These are phyloP conservation scores for Spathaspora gorwiae DNA, from an alignment of 805 yeast species.

Conservation along the genomic window DNA sequence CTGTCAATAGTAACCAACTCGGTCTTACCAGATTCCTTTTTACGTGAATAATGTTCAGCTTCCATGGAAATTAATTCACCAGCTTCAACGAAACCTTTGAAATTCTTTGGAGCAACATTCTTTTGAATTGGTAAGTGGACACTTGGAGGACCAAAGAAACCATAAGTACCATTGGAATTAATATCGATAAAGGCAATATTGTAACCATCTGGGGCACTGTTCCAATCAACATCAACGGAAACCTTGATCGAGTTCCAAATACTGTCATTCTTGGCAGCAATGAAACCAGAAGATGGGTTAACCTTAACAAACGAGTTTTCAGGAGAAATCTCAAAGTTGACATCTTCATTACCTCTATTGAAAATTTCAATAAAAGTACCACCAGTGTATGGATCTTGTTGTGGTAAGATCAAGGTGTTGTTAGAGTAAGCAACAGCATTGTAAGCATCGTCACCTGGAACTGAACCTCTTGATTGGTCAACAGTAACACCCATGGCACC, in stretches of 20 bases:
- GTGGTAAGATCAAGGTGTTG: constrained; percentile 13
- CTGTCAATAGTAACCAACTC: constrained; percentile 8
- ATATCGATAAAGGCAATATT: constrained; percentile 10
- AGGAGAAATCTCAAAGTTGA: constrained; percentile 10
- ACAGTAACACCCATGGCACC: constrained; percentile 12
- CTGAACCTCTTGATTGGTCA: constrained; percentile 12
- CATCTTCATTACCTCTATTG: constrained; percentile 14
- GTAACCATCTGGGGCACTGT: constrained; percentile 10
- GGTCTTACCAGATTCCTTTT: constrained; percentile 8
- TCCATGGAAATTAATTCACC: constrained; percentile 12
- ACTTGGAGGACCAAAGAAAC: constrained; percentile 7
- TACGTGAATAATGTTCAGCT: constrained; percentile 11
- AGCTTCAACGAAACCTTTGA: constrained; percentile 13
- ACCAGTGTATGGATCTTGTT: constrained; percentile 11
- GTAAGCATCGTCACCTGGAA: constrained; percentile 13
- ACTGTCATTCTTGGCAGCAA: constrained; percentile 10
- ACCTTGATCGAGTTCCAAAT: constrained; percentile 13
- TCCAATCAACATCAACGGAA: constrained; percentile 14
- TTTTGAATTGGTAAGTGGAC: constrained; percentile 12
- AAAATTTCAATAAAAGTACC: constrained; percentile 12
- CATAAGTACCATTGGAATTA: constrained; percentile 8
- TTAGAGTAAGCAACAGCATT: constrained; percentile 12
- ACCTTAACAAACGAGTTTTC: constrained; percentile 9
- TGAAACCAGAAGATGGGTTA: constrained; percentile 7
- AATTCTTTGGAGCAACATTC: constrained; percentile 6